Base-by-base conservation (phyloP, 2,329 filamentous ascomycete genomes). In the Hymenoscyphus salicellus region DNA sequence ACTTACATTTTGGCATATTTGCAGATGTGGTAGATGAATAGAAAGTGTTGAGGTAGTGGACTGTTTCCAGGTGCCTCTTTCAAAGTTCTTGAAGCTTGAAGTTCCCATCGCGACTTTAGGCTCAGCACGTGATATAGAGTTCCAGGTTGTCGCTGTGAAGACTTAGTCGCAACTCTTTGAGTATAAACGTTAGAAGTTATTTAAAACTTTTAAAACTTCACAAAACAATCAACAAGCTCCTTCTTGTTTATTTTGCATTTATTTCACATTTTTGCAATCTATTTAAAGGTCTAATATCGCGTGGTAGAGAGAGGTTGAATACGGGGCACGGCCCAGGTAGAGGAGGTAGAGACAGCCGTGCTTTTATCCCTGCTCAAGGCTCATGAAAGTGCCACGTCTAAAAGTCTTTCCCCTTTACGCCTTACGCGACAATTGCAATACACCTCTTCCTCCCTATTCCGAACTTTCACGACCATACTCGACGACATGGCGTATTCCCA, bases 1-100 rank as follows among this genome's bases (percentile, higher is more conserved):
- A 84, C 89, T 86, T 86, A 94, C 92, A 95, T 85, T 94, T 94
- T 65, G 90, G 91, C 91, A 95, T 94, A 70, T 84, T 90, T 82
- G 63, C 66, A 57, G 52, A 55, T 43, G 28, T 38, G 30, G 28
- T 52, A 36, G 30, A 16, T 57, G 43, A 60, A 41, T 58, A 55
- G 55, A 26, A 46, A 55, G 28, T 60, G 52, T 43, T 20, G 30
- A 55, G 57, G 20, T 60, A 56, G 1, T 20, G 3, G 8, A 26
- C 23, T 56, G 26, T 14, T 30, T 56, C 55, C 8, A 52, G 46
- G 2, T 16, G 43, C 20, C 17, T 49, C 52, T 17, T 55, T 23
- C 17, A 10, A 30, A 28, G 26, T 49, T 17, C 52, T 30, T 30
- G 52, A 56, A 56, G 52, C 55, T 33, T 56, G 55, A 56, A 64